Evolutionary conservation across 495 filamentous ascomycete species (phyloP).

Genomic region (Lasiosphaeria ovina): DNA sequence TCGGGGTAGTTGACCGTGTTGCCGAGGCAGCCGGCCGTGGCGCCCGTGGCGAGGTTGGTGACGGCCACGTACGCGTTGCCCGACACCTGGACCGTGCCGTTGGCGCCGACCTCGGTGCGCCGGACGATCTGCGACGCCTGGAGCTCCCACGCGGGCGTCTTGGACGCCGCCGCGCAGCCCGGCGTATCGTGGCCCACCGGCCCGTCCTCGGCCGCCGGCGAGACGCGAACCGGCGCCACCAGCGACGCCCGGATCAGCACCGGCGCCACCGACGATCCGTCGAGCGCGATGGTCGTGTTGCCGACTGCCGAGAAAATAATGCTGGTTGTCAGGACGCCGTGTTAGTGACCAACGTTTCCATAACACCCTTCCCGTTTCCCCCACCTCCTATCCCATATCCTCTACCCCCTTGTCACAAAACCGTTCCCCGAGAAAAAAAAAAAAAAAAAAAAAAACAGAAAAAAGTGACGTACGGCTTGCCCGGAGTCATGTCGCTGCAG

Average conservation of each 20-base stretch:
- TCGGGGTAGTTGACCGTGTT: no score
- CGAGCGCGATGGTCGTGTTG: constrained; percentile 19
- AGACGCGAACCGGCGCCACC: constrained; percentile 18
- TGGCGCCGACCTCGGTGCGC: neutral
- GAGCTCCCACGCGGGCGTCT: constrained; percentile 18
- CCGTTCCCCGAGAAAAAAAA: no score
- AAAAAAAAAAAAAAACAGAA: no score
- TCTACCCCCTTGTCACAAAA: neutral
- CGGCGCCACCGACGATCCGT: constrained; percentile 3
- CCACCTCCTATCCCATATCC: neutral
- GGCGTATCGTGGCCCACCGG: constrained; percentile 22
- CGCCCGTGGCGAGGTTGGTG: neutral
- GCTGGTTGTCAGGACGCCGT: neutral
- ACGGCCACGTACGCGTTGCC: neutral
- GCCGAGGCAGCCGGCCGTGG: no score
- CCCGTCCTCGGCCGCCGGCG: constrained; percentile 19
- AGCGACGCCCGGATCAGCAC: constrained; percentile 20
- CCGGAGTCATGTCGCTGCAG: constrained; percentile 17
- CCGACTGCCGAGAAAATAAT: constrained; percentile 24
- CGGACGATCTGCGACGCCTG: constrained; percentile 13
- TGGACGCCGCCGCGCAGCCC: constrained; percentile 21
- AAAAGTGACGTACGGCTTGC: constrained; percentile 14
- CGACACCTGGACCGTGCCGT: neutral
- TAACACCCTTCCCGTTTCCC: neutral
- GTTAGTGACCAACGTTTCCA: neutral